These are phyloP conservation scores for Yamadazyma conglobata DNA, from an alignment of 1,139 yeast genomes.

Conservation along the genomic window DNA sequence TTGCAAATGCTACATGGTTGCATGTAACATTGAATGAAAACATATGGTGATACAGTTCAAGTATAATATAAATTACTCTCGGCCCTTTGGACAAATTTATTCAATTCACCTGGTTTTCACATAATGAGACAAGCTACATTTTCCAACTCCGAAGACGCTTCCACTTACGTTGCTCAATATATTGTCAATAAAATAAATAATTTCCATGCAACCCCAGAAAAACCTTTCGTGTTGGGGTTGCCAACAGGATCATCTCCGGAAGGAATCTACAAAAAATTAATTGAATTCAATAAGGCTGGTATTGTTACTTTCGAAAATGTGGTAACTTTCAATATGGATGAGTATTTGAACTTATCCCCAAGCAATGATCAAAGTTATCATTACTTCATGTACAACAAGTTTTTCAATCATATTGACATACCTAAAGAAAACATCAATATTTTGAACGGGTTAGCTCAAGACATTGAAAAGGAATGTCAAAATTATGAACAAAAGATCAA, in stretches of 20 bases:
- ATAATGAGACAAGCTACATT: constrained; percentile 43
- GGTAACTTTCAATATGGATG: constrained; percentile 64
- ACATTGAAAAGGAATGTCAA: constrained; percentile 47
- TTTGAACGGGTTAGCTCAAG: constrained; percentile 49
- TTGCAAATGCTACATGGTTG: too few species aligned
- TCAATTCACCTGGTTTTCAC: too few species aligned
- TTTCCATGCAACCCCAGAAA: constrained; percentile 44
- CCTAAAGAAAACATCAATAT: constrained; percentile 54
- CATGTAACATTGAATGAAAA: too few species aligned
- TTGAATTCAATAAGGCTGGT: constrained; percentile 44
- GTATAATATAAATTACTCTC: too few species aligned
- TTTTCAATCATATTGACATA: constrained; percentile 58
- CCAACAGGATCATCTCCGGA: constrained; percentile 70
- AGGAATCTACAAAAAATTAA: constrained; percentile 49
- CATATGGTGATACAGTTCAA: too few species aligned
- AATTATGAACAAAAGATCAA: constrained; percentile 51
- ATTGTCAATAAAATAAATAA: constrained; percentile 43
- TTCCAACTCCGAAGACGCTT: constrained; percentile 41
- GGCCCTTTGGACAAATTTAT: too few species aligned
- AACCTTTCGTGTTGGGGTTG: constrained; percentile 58
- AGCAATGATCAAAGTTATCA: constrained; percentile 53
- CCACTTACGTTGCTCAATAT: constrained; percentile 47
- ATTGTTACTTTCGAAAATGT: constrained; percentile 50
- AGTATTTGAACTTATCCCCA: constrained; percentile 51
- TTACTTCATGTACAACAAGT: constrained; percentile 57